phyloP scores from a whole-genome alignment of 225 moss, liverwort and hornwort species.

The Neckera pumila region DNA sequence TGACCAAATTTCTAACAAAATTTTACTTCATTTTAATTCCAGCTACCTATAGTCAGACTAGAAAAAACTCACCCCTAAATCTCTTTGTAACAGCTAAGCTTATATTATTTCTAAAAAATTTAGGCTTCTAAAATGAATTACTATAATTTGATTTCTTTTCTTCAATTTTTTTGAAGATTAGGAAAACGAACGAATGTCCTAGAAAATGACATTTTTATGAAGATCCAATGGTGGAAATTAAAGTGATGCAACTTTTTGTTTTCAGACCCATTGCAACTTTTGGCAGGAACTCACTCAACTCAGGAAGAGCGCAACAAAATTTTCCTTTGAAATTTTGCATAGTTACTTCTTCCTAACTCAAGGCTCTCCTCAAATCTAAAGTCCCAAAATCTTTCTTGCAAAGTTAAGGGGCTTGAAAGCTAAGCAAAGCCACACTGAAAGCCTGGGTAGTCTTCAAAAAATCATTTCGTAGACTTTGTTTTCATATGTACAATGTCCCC shows the following conservation, averaged over 20 bases:
- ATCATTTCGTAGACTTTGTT: background rate
- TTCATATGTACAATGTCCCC: background rate
- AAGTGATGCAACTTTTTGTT: background rate
- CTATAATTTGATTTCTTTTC: too few relatives aligned
- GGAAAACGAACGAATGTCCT: background rate
- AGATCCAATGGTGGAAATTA: background rate
- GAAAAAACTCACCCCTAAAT: too few relatives aligned
- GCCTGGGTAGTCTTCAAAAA: background rate
- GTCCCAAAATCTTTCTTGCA: background rate
- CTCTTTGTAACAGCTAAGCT: too few relatives aligned
- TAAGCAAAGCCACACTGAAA: background rate
- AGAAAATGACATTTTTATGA: background rate
- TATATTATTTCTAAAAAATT: too few relatives aligned
- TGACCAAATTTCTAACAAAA: too few relatives aligned
- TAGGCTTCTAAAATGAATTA: background rate
- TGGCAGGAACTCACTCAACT: background rate
- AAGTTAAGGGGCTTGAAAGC: background rate
- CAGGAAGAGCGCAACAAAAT: background rate
- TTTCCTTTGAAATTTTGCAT: background rate
- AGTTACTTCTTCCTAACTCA: background rate
- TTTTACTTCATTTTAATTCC: too few relatives aligned
- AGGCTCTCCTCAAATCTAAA: background rate
- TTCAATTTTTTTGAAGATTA: too few relatives aligned
- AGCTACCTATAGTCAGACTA: too few relatives aligned
- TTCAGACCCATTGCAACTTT: background rate